Conservation (phyloP, 768 basidiomycete species). For the Lentinula sp. region DNA sequence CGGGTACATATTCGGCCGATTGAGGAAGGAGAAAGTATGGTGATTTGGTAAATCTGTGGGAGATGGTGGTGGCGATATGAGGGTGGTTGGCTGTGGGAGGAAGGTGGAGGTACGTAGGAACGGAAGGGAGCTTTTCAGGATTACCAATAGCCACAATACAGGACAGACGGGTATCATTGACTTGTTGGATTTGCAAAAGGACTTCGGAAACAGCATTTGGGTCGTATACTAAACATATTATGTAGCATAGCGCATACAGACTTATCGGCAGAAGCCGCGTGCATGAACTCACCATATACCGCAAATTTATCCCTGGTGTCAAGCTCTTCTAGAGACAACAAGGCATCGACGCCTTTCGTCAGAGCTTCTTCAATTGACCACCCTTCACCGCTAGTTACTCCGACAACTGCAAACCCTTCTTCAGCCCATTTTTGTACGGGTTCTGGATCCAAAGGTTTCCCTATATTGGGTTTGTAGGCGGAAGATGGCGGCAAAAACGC, state of each 20-base stretch:
- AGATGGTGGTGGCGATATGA: constrained; percentile 17
- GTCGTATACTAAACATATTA: constrained; percentile 27
- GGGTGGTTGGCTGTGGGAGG: constrained; percentile 6
- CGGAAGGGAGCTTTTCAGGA: constrained; percentile 12
- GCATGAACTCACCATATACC: constrained; percentile 30
- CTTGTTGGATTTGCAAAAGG: constrained; percentile 17
- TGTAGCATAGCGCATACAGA: neutral
- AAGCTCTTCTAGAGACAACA: constrained; percentile 29
- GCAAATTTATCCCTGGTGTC: constrained; percentile 39
- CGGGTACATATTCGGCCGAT: constrained; percentile 31
- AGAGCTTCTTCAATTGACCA: constrained; percentile 22
- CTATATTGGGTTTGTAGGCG: constrained; percentile 16
- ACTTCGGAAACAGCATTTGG: constrained; percentile 20
- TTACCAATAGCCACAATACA: constrained; percentile 34
- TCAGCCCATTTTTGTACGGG: constrained; percentile 50
- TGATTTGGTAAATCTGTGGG: constrained; percentile 27
- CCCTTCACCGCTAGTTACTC: constrained; percentile 19
- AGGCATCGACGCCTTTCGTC: constrained; percentile 25
- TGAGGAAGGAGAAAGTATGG: constrained; percentile 39
- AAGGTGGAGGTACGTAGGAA: constrained; percentile 34
- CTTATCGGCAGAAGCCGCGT: neutral
- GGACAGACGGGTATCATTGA: constrained; percentile 23
- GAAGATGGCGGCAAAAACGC: constrained; percentile 31
- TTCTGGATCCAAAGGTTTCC: constrained; percentile 37
- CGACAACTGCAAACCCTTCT: constrained; percentile 45